Base-by-base conservation (phyloP, 768 basidiomycete species). In the Mycena pura region DNA sequence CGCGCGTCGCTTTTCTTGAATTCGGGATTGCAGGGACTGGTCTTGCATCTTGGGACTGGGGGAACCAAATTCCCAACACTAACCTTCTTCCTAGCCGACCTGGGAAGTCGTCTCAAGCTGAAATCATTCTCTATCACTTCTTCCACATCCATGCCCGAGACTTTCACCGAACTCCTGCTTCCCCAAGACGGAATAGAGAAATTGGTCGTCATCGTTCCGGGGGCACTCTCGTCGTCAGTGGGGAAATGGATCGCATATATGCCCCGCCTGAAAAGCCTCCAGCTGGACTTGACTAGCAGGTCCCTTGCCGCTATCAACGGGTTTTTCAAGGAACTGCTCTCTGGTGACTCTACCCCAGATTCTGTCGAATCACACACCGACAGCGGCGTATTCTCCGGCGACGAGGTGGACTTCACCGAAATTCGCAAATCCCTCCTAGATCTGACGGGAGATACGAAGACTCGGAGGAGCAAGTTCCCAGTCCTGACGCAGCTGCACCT, bases 371-470 rank as follows among this genome's bases (percentile, higher is more conserved):
- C 89, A 50, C 64, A 66, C 44, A 87, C 82, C 39, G 91, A 92
- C 73, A 91, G 88, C 66, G 89, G 90, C 39, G 84, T 92, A 61
- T 91, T 90, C 77, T 91, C 90, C 52, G 85, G 82, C 49, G 90
- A 91, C 63, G 91, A 92, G 24, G 76, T 87, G 59, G 91, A 93
- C 72, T 91, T 92, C 66, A 84, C 87, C 38, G 86, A 89, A 60
- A 85, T 89, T 57, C 86, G 88, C 67, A 91, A 88, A 74, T 88
- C 89, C 24, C 80, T 83, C 21, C 80, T 88, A 66, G 83, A 84
- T 59, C 75, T 91, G 63, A 88, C 87, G 6, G 86, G 83, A 24
- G 87, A 89, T 69, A 74, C 84, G 50, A 81, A 79, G 39, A 78
- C n/a, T n/a, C n/a, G 83, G 46, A 81, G 80, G 63, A 82, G 81